Conservation (phyloP, 495 filamentous ascomycete genomes). For the Aspergillus steynii region DNA sequence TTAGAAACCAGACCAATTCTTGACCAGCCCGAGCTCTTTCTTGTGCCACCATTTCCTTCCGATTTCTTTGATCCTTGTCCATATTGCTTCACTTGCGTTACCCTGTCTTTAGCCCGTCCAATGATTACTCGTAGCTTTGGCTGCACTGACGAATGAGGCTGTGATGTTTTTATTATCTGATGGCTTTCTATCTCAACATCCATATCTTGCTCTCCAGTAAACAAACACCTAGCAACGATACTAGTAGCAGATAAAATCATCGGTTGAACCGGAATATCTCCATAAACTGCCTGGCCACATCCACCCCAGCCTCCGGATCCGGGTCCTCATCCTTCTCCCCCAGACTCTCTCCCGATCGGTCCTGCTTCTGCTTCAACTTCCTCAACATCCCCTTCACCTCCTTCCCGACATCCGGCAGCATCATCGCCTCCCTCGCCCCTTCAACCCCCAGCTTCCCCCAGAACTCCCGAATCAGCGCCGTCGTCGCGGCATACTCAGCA, state of each 20-base stretch:
- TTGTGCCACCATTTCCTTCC: slow-evolving; percentile 3
- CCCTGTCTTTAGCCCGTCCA: slow-evolving; percentile 11
- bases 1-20: slow-evolving; percentile 7
- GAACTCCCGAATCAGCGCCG: slow-evolving; percentile 45
- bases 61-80: slow-evolving; percentile 2
- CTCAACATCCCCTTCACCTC: slow-evolving; percentile 37
- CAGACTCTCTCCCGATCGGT: slow-evolving; percentile 5
- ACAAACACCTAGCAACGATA: neutral
- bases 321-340: slow-evolving; percentile 29
- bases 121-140: slow-evolving; percentile 15
- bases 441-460: slow-evolving; percentile 38
- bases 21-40: slow-evolving; percentile 3
- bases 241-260: slow-evolving; percentile 11
- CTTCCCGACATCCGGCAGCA: slow-evolving; percentile 43
- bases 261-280: slow-evolving; percentile 50
- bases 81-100: slow-evolving; percentile 7
- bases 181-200: neutral
- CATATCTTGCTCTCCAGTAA: neutral
- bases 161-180: neutral
- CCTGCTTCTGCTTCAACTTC: slow-evolving; percentile 18
- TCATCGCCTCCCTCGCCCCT: slow-evolving; percentile 42
- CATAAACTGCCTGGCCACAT: slow-evolving; percentile 51
- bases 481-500: slow-evolving; percentile 41
- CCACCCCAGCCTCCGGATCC: slow-evolving; percentile 42
- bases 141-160: slow-evolving; percentile 9